Percentiles rank a stretch among this genome's conserved stretches.
Evolutionary conservation across 495 filamentous ascomycete genomes (phyloP).

Genomic region (Penicillium alfredii): DNA sequence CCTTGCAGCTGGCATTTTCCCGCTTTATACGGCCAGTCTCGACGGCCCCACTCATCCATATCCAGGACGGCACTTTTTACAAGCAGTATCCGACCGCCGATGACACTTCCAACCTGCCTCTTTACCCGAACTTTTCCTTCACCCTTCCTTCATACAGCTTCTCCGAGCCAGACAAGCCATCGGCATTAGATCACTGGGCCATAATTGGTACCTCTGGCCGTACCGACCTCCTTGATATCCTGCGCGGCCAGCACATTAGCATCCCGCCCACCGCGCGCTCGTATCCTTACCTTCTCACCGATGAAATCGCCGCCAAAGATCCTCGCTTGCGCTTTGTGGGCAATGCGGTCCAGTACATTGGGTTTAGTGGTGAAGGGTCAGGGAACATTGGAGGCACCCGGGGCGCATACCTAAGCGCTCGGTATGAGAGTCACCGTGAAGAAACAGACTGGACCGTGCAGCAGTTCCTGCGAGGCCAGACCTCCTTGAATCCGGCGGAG

Average conservation of each 20-base stretch:
- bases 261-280: constrained; percentile 65
- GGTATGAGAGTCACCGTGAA: constrained; percentile 88
- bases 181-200: constrained; percentile 57
- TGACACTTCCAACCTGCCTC: constrained; percentile 42
- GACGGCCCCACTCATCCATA: constrained; percentile 58
- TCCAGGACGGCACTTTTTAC: constrained; percentile 75
- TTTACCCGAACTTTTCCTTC: constrained; percentile 66
- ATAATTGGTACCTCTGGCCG: constrained; percentile 66
- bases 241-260: constrained; percentile 67
- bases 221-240: constrained; percentile 69
- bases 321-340: constrained; percentile 49
- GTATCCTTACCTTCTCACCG: constrained; percentile 66
- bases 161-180: neutral
- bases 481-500: constrained; percentile 64
- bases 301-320: constrained; percentile 51
- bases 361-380: constrained; percentile 60
- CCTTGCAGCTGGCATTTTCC: constrained; percentile 1
- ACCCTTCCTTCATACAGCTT: constrained; percentile 47
- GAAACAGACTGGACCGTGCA: constrained; percentile 78
- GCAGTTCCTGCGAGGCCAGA: constrained; percentile 74
- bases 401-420: constrained; percentile 78
- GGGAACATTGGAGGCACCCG: constrained; percentile 50
- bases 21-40: constrained; percentile 8
- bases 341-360: constrained; percentile 74
- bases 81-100: constrained; percentile 60